Evolutionary conservation across 352 stramenopile species (phyloP).

Genomic region (Phytophthora pisi): DNA sequence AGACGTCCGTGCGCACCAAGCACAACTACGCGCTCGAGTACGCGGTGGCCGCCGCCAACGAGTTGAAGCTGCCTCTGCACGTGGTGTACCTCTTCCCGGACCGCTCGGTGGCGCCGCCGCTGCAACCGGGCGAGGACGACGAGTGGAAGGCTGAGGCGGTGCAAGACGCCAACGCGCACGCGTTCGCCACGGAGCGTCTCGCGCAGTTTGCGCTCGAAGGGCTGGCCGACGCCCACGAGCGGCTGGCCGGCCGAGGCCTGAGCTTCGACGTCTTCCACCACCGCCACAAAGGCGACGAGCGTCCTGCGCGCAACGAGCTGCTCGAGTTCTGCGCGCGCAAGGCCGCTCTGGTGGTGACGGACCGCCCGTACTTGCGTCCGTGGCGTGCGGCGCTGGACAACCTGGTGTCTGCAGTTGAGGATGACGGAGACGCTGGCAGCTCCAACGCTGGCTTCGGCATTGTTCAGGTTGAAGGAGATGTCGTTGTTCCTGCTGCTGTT

Average conservation of each 20-base stretch:
- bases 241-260: conserved; percentile 53
- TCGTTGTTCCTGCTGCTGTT: conserved; percentile 95
- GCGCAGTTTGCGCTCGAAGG: conserved; percentile 80
- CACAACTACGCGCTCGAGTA: conserved; percentile 88
- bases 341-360: conserved; percentile 75
- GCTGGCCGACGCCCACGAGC: conserved; percentile 48
- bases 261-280: conserved; percentile 74
- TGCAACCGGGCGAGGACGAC: conserved; percentile 19
- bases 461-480: conserved; percentile 97
- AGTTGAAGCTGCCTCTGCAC: conserved; percentile 69
- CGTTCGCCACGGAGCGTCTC: conserved; percentile 71
- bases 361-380: conserved; percentile 76
- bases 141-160: conserved; percentile 40
- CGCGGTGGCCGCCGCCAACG: conserved; percentile 68
- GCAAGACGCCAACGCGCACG: conserved; percentile 67
- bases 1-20: conserved; percentile 80
- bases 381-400: conserved; percentile 49
- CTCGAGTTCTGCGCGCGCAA: conserved; percentile 48
- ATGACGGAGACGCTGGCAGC: conserved; percentile 32
- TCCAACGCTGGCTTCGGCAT: conserved; percentile 53
- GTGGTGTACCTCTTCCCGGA: conserved; percentile 80
- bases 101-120: conserved; percentile 40
- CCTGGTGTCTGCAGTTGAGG: conserved; percentile 42
- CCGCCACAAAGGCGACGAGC: conserved; percentile 25
- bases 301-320: conserved; percentile 43